phyloP scores from a whole-genome alignment of 495 filamentous ascomycete genomes.

The Lepidopterella palustris region DNA sequence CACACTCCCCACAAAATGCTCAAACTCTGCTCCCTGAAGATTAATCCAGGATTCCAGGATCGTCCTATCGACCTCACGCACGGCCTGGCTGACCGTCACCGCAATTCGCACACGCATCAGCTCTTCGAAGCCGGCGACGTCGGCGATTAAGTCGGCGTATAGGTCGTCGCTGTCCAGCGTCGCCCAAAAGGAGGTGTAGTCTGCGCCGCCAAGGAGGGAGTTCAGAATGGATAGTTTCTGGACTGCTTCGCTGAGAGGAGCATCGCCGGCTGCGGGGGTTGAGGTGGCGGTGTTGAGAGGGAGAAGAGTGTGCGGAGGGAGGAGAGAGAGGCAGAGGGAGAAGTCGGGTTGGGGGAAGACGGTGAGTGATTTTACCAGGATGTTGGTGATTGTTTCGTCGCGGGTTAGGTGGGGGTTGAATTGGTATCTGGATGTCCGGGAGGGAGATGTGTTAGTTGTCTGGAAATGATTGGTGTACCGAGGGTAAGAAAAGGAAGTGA shows the following conservation, averaged over 20 bases:
- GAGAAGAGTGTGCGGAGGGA: slow-evolving; percentile 67
- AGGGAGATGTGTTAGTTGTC: background rate
- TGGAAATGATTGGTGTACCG: slow-evolving; percentile 6
- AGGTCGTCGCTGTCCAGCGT: slow-evolving; percentile 90
- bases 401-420: slow-evolving; percentile 98
- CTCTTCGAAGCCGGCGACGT: slow-evolving; percentile 95
- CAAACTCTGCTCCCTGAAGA: slow-evolving; percentile 61
- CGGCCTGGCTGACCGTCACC: slow-evolving; percentile 78
- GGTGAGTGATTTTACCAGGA: slow-evolving; percentile 95
- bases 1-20: slow-evolving; percentile 73
- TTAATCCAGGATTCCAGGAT: slow-evolving; percentile 86
- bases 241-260: slow-evolving; percentile 72
- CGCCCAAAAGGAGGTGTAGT: slow-evolving; percentile 89
- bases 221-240: slow-evolving; percentile 79
- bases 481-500: background rate
- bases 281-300: slow-evolving; percentile 41
- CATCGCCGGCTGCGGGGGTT: slow-evolving; percentile 43
- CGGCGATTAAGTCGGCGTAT: slow-evolving; percentile 90
- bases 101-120: slow-evolving; percentile 88
- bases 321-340: slow-evolving; percentile 85
- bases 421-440: slow-evolving; percentile 67
- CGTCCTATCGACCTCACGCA: slow-evolving; percentile 68
- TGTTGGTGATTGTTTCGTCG: slow-evolving; percentile 94
- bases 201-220: slow-evolving; percentile 73
- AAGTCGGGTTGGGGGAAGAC: slow-evolving; percentile 97